A percentile compares a stretch with the other conserved stretches of the same genome.
phyloP scores from a whole-genome alignment of 2,329 filamentous ascomycete genomes.

The Monilinia fructigena region DNA sequence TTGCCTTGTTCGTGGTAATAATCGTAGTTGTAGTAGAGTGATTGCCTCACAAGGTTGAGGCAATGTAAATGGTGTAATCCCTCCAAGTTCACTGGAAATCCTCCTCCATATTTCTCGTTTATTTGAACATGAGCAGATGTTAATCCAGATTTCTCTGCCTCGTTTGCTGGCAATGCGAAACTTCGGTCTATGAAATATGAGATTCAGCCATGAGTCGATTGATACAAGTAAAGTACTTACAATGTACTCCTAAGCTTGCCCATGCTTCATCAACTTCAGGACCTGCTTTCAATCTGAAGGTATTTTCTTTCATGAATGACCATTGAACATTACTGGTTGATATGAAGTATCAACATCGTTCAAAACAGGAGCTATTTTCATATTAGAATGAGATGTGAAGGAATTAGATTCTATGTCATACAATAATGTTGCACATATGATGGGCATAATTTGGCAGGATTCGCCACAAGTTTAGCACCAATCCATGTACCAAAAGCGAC shows the following conservation, averaged over 20 bases:
- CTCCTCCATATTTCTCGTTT: conserved; percentile 51
- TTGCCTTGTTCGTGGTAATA: conserved; percentile 49
- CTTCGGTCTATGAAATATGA: conserved; percentile 35
- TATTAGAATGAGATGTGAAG: conserved; percentile 18
- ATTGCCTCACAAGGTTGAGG: conserved; percentile 53
- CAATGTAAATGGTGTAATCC: conserved; percentile 52
- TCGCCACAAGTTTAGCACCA: conserved; percentile 16
- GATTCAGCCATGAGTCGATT: neutral
- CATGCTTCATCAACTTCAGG: conserved; percentile 55
- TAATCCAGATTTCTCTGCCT: conserved; percentile 47
- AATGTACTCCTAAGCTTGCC: conserved; percentile 50
- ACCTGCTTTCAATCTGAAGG: conserved; percentile 48
- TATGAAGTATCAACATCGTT: conserved; percentile 46
- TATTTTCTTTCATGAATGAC: conserved; percentile 51
- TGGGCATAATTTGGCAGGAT: conserved; percentile 24
- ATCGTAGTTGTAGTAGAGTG: conserved; percentile 52
- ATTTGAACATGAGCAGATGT: conserved; percentile 51
- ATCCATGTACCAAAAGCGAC: conserved; percentile 25
- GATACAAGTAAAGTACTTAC: conserved; percentile 38
- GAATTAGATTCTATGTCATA: conserved; percentile 13
- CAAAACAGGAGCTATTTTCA: conserved; percentile 38
- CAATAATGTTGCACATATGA: conserved; percentile 26
- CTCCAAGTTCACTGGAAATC: conserved; percentile 50
- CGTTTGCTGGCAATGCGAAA: conserved; percentile 44
- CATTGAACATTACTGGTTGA: conserved; percentile 48